Conservation (phyloP, 768 basidiomycete species). For the Tylopilus subfusipes region DNA sequence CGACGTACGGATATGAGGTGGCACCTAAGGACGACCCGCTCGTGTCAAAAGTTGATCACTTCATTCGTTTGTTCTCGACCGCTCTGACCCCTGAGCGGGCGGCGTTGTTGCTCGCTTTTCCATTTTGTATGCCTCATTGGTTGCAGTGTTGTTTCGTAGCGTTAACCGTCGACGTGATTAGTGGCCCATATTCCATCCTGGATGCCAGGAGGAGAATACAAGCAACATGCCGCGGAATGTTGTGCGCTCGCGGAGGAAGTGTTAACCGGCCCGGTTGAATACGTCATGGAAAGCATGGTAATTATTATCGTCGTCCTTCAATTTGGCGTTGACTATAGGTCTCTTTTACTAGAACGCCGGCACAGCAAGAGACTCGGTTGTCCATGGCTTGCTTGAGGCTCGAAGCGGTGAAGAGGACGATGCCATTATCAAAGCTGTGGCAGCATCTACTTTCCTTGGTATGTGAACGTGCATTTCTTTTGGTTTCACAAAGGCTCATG, state of each 20-base stretch:
- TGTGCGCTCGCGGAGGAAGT: conserved; percentile 23
- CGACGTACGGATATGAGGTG: conserved; percentile 27
- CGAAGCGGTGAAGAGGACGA: background rate
- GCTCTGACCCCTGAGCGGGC: conserved; percentile 23
- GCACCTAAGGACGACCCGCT: conserved; percentile 24
- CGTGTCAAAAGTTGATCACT: conserved; percentile 17
- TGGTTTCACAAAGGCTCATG: background rate
- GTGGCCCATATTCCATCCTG: conserved; percentile 32
- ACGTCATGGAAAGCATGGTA: conserved; percentile 25
- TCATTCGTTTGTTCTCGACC: conserved; percentile 6
- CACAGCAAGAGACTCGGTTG: conserved; percentile 21
- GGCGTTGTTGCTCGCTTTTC: conserved; percentile 20
- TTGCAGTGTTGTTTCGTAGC: background rate
- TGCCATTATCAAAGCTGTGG: conserved; percentile 23
- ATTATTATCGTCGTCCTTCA: background rate
- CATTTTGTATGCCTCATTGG: conserved; percentile 21
- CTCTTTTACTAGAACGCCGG: conserved; percentile 13
- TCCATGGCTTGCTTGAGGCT: conserved; percentile 16
- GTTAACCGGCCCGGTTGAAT: conserved; percentile 18
- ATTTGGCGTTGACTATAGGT: background rate
- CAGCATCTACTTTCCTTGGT: conserved; percentile 23
- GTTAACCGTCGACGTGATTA: background rate
- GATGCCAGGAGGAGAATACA: conserved; percentile 33
- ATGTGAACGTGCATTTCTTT: background rate
- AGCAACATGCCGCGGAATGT: conserved; percentile 14